Base-by-base conservation (phyloP, 148 eudicot genomes). In the Amaranthus hypochondriacus region DNA sequence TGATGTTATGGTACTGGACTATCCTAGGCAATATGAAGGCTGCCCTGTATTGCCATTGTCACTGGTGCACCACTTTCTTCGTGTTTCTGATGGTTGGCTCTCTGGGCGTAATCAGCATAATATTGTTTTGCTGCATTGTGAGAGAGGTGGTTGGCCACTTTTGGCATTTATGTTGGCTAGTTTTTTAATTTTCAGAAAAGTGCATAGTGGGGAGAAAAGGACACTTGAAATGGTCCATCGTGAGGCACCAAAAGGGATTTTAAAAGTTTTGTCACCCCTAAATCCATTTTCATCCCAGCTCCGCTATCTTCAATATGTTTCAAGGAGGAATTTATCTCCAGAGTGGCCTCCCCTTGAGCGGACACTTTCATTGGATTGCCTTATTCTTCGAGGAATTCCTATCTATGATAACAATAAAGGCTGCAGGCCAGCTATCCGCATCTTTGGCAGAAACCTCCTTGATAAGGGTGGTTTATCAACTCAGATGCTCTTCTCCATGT, bases 71-170 rank as follows among this genome's bases (percentile, higher is more conserved):
- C 97, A 96, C 86, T 92, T 96, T 72, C 97, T 96, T 58, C 94
- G 91, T 64, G 90, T 89, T 56, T 90, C 94, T 70, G 97, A 96
- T 78, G 83, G 83, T 75, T 96, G 99, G 99, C 95, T 96, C 56
- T 87, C 89, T 10, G 85, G 85, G 76, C 84, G 85, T 73, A 86
- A 89, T 84, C 84, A 81, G 76, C 93, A 89, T 75, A 90, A 96
- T 87, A 89, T 96, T 78, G 84, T 96, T 68, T 80, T 96, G 88
- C 84, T 96, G 75, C 99, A 96, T 73, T 96, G 99, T 70, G 99
- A 96, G 83, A 90, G 99, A 89, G 97, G 99, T 42, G 99, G 92
- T n/a, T 96, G 99, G 99, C 91, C 96, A 5, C 84, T 92, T 18
- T 78, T 96, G 64, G 99, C 96, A 6, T 92, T 89, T 69, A 86